Base-by-base conservation (phyloP, 257 asterid genomes). In the Verbascum thapsus region DNA sequence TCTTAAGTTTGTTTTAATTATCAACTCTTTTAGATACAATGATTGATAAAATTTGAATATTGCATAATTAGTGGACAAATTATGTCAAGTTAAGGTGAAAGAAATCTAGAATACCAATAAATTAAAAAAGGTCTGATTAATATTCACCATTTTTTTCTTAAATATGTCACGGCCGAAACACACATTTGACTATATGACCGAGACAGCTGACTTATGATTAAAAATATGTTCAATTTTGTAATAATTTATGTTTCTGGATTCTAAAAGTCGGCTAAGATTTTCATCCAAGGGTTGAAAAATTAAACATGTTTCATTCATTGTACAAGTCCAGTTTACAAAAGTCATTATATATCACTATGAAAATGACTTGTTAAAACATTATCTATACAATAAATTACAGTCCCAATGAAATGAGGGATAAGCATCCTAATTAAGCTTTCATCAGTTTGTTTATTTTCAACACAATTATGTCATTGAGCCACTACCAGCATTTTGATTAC, bases 151-250 rank as follows among this genome's bases (percentile, higher is more conserved):
- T 45, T 0, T 45, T 8, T 20, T 45, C 37, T 17, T 11, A 19
- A 5, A 52, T 38, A 63, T 54, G 73, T 73, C 77, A 74, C 58
- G 40, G 67, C 66, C 57, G 66, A 71, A 71, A 71, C 5, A 8
- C 53, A 68, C 16, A 26, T 53, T 56, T 51, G 67, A 67, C 63
- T 45, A 55, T 15, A 55, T 69, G 81, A 69, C 64, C 26, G 7
- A 18, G 74, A 64, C 62, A 51, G 61, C 62, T 45, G 23, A 32
- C 45, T 41, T 34, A 23, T 7, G 54, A 61, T 45, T 26, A 26
- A 26, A 52, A 44, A 23, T 41, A 22, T 59, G 52, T 12, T 15
- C 39, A 9, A 8, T 2, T 60, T 43, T 59, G 16, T 22, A 22
- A 2, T 5, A 48, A 7, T 49, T 9, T 65, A 42, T 12, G 56